Percentiles rank a stretch among this genome's conserved stretches.
phyloP scores from a whole-genome alignment of 148 eudicot species.

The Nepenthes gracilis region DNA sequence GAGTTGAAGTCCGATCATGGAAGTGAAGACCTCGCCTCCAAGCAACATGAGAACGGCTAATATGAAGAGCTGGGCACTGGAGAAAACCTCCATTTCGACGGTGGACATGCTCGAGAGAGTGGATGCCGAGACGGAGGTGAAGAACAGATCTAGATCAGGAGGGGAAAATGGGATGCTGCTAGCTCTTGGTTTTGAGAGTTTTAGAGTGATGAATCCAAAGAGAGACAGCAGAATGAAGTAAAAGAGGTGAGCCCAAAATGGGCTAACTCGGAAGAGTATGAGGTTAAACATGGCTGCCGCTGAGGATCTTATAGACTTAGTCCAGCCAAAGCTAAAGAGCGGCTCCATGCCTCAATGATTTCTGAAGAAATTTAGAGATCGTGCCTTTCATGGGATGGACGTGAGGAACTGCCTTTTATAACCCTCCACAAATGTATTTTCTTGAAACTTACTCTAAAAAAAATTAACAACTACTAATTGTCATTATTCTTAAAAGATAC shows the following conservation, averaged over 20 bases:
- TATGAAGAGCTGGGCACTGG: conserved; percentile 36
- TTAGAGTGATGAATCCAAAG: conserved; percentile 22
- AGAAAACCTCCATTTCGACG: conserved; percentile 64
- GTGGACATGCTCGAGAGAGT: conserved; percentile 56
- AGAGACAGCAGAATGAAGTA: conserved; percentile 20
- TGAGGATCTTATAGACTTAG: not conserved
- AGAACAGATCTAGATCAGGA: conserved; percentile 18
- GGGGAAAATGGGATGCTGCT: not conserved
- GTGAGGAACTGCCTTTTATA: no score
- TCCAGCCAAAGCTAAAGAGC: not conserved
- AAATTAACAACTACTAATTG: no score
- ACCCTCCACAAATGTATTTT: no score
- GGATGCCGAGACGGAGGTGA: conserved; percentile 41
- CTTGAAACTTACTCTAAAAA: no score
- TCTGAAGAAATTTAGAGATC: no score
- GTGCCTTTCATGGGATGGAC: no score
- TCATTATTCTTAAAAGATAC: no score
- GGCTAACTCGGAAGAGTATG: conserved; percentile 8
- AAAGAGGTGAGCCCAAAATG: conserved; percentile 23
- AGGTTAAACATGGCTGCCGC: conserved; percentile 1
- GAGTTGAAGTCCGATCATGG: conserved; percentile 26
- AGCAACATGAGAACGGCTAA: conserved; percentile 34
- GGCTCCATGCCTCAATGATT: no score
- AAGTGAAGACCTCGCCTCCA: conserved; percentile 42
- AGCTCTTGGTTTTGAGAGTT: conserved; percentile 16